Base-by-base conservation (phyloP, 345 rosid species). In the Lumnitzera littorea region DNA sequence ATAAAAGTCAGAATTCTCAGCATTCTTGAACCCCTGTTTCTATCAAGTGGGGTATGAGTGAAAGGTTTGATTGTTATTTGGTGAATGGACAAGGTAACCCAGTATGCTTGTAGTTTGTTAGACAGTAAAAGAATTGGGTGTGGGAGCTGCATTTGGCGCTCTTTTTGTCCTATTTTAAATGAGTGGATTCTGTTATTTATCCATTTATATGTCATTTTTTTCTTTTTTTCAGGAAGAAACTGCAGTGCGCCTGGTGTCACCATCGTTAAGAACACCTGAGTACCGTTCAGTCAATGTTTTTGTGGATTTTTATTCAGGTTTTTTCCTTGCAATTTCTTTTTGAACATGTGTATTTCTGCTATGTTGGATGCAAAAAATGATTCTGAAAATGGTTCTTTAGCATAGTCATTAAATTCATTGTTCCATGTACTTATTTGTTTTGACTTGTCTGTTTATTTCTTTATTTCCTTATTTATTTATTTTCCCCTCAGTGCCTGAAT, bases 291-390 rank as follows among this genome's bases (percentile, higher is more conserved):
- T 91, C 71, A 88, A 91, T 74, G 58, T 91, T 64, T 80, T 86
- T 63, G 72, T 88, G 58, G 83, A 84, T 62, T 88, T 88, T 66
- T 91, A 83, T 76, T 88, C 91, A 70, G 95, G 96, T 86, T 68
- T 48, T 55, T 65, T 62, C 54, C 58, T 12, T 25, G 3, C 31
- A 10, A 55, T 55, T 12, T 4, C 27, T 27, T 55, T 20, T 11
- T n/a, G 36, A 14, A 52, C 12, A 13, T 2, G 17, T 52, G 55
- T 10, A 24, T n/a, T 52, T 24, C 9, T 52, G 55, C 12, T 6
- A n/a, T 52, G 20, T 52, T 3, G 55, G 16, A 36, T 4, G 43
- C 43, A 36, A 36, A 36, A 36, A 36, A 36, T 36, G 7, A 36
- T 36, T 1, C 43, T 7, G 10, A 36, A 36, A 36, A 36, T 36